Percentiles rank a stretch among this genome's conserved stretches.
Conservation (phyloP, 805 yeast species). For the Osmozyma mogii region DNA sequence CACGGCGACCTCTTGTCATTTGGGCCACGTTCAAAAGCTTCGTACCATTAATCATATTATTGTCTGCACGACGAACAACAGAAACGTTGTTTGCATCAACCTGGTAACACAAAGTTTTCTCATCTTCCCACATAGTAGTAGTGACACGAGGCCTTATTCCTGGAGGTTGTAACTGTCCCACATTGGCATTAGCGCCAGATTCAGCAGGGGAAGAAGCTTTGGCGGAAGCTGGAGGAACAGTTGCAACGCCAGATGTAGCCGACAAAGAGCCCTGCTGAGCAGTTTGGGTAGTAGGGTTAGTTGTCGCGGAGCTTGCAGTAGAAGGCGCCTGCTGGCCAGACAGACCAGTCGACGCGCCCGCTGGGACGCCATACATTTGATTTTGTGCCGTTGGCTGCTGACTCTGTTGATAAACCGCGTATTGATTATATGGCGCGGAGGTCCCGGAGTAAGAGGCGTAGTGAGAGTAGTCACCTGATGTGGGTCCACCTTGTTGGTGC, state of each 20-base stretch:
- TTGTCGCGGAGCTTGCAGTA: constrained; percentile 17
- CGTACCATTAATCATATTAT: constrained; percentile 81
- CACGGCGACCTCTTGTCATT: constrained; percentile 82
- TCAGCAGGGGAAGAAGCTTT: constrained; percentile 2
- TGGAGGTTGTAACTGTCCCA: constrained; percentile 40
- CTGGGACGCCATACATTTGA: too few relatives aligned
- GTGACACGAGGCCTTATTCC: constrained; percentile 58
- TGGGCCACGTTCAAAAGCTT: constrained; percentile 76
- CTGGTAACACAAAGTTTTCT: constrained; percentile 75
- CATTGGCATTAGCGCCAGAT: constrained; percentile 6
- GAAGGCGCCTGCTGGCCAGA: too few relatives aligned
- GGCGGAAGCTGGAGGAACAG: constrained; percentile 7
- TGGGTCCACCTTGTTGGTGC: constrained; percentile 6
- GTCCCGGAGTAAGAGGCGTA: constrained; percentile 7
- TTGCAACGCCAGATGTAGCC: constrained; percentile 4
- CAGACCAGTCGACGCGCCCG: too few relatives aligned
- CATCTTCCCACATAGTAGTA: constrained; percentile 90
- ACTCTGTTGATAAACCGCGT: constrained; percentile 12
- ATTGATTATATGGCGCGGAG: constrained; percentile 10
- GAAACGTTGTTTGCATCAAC: constrained; percentile 76
- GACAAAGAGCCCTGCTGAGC: neutral
- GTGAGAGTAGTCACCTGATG: constrained; percentile 10
- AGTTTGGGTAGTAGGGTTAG: constrained; percentile 1
- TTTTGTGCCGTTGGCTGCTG: constrained; percentile 9
- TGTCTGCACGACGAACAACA: constrained; percentile 78